A percentile compares a stretch with the other conserved stretches of the same genome.
Evolutionary conservation across 2,329 filamentous ascomycete genomes (phyloP).

Genomic region (Metarhizium anisopliae): DNA sequence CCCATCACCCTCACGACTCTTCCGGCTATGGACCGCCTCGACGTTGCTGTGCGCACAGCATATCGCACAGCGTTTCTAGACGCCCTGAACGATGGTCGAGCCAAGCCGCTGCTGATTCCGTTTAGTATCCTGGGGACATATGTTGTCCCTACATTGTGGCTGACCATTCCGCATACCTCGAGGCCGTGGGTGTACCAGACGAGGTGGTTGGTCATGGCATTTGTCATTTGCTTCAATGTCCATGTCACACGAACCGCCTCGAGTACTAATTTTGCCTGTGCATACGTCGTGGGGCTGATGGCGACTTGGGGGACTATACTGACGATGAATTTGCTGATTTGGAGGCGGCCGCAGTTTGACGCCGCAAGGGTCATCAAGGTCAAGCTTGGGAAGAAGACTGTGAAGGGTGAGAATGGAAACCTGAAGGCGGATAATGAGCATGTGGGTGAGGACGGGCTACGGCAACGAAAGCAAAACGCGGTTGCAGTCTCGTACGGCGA

Average conservation of each 20-base stretch:
- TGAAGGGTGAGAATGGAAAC: slow-evolving; percentile 1
- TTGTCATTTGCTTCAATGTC: slow-evolving; percentile 33
- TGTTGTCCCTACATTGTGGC: slow-evolving; percentile 43
- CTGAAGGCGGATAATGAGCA: not conserved
- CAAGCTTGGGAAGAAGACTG: not conserved
- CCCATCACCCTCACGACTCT: not conserved
- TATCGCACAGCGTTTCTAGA: slow-evolving; percentile 29
- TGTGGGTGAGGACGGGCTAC: slow-evolving; percentile 5
- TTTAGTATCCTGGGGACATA: slow-evolving; percentile 38
- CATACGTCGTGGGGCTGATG: slow-evolving; percentile 42
- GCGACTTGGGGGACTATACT: slow-evolving; percentile 42
- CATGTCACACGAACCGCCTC: slow-evolving; percentile 32
- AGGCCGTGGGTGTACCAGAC: slow-evolving; percentile 41
- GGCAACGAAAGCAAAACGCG: slow-evolving; percentile 10
- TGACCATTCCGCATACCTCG: slow-evolving; percentile 44
- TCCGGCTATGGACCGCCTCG: slow-evolving; percentile 11
- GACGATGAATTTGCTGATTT: slow-evolving; percentile 40
- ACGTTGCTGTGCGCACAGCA: slow-evolving; percentile 17
- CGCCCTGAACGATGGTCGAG: slow-evolving; percentile 27
- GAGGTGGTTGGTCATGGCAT: slow-evolving; percentile 38
- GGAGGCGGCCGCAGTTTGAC: slow-evolving; percentile 47
- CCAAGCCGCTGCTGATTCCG: slow-evolving; percentile 43
- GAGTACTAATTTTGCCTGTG: slow-evolving; percentile 41
- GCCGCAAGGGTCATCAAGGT: slow-evolving; percentile 38
- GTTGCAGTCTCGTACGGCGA: not conserved